Evolutionary conservation across 192 early-diverging fungal genomes (phyloP).

Genomic region (Diversispora eburnea): DNA sequence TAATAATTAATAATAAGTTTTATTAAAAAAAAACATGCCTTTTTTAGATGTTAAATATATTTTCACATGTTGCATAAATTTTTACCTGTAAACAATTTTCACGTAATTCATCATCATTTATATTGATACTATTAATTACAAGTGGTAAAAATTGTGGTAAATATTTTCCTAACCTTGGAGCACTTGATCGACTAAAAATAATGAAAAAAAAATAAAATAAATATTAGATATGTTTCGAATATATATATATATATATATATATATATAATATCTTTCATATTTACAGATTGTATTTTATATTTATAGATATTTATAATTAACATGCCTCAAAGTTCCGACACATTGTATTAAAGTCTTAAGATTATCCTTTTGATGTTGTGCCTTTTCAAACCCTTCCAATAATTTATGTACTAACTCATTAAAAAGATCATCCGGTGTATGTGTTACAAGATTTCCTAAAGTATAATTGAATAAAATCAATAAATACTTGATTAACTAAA

Average conservation of each 20-base stretch:
- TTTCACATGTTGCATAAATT: background rate
- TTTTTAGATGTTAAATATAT: background rate
- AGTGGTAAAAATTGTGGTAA: constrained; percentile 58
- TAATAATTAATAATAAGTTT: background rate
- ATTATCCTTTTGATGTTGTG: constrained; percentile 55
- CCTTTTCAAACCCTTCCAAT: constrained; percentile 49
- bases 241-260: too few relatives aligned
- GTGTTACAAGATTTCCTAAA: constrained; percentile 56
- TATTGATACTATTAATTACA: constrained; percentile 53
- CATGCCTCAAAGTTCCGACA: constrained; percentile 68
- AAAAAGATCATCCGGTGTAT: constrained; percentile 69
- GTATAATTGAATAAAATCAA: background rate
- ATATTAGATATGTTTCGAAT: too few relatives aligned
- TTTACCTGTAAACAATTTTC: constrained; percentile 70
- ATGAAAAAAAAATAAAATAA: background rate
- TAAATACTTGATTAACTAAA: too few relatives aligned
- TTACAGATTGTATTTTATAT: background rate
- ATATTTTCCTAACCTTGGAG: constrained; percentile 64
- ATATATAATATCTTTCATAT: too few relatives aligned
- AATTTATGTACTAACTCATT: constrained; percentile 56
- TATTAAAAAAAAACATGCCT: background rate
- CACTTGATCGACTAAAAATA: constrained; percentile 62
- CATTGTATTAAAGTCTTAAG: constrained; percentile 71
- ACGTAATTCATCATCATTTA: constrained; percentile 76
- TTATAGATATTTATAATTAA: background rate